These are phyloP conservation scores for Teunomyces aglyptinius DNA, from an alignment of 805 yeast genomes.

Conservation along the genomic window DNA sequence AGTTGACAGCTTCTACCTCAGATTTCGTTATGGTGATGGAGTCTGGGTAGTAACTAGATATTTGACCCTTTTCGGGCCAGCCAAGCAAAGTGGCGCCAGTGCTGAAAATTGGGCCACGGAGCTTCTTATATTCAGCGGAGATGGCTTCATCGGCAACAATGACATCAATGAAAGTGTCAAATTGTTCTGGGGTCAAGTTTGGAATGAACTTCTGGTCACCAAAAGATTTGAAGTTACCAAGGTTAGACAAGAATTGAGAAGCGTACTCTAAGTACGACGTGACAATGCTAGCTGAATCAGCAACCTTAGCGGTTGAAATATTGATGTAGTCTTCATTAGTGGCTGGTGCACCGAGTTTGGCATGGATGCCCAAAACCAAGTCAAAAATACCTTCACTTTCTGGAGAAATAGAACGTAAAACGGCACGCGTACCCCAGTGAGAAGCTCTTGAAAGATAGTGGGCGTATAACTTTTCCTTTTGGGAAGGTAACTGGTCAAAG, in stretches of 20 bases:
- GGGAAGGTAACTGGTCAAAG: constrained; percentile 60
- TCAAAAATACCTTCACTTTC: constrained; percentile 78
- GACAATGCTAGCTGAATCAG: constrained; percentile 36
- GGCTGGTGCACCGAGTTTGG: constrained; percentile 44
- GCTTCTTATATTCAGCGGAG: constrained; percentile 37
- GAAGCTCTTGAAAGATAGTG: constrained; percentile 82
- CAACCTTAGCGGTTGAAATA: constrained; percentile 21
- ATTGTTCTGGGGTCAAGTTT: constrained; percentile 45
- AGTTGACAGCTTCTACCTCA: constrained; percentile 67
- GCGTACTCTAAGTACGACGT: constrained; percentile 64
- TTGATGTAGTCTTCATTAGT: constrained; percentile 39
- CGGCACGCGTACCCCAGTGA: constrained; percentile 79
- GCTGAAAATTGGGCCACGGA: constrained; percentile 51
- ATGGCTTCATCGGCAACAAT: constrained; percentile 35
- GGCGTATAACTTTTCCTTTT: constrained; percentile 65
- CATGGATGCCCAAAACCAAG: constrained; percentile 60
- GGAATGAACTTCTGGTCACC: constrained; percentile 90
- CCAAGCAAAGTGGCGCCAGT: constrained; percentile 61
- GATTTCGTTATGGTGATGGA: constrained; percentile 43
- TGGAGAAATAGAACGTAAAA: constrained; percentile 76
- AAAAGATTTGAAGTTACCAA: constrained; percentile 81
- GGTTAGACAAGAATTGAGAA: constrained; percentile 69
- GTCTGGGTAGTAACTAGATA: constrained; percentile 68
- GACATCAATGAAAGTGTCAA: constrained; percentile 47
- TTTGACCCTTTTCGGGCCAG: constrained; percentile 74